phyloP scores from a whole-genome alignment of 2,329 filamentous ascomycete genomes.

The Lecanicillium sp. region DNA sequence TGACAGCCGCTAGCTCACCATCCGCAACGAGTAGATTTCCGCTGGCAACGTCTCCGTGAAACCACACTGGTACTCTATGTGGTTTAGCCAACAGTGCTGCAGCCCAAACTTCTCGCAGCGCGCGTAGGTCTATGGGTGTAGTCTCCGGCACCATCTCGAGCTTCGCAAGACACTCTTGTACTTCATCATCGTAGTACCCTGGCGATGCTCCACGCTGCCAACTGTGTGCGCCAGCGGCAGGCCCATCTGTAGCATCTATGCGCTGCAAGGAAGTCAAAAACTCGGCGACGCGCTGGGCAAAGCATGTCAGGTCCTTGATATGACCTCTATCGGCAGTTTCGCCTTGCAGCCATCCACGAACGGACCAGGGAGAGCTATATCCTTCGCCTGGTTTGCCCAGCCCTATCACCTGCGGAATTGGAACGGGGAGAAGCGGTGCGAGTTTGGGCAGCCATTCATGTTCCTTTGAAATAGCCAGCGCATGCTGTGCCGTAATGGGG shows the following conservation, averaged over 20 bases:
- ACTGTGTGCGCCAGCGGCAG: not conserved
- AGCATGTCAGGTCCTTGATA: not conserved
- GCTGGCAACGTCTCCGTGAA: not conserved
- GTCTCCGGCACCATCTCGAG: not conserved
- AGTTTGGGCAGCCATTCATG: not conserved
- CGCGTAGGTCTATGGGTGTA: not conserved
- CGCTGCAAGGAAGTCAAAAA: not conserved
- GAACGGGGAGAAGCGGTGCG: not conserved
- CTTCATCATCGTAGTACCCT: not conserved
- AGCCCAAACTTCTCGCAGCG: not conserved
- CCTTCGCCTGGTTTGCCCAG: not conserved
- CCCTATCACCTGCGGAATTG: not conserved
- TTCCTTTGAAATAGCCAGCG: not conserved
- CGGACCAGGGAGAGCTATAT: not conserved
- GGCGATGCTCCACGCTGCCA: not conserved
- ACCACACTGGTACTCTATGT: not conserved
- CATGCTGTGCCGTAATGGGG: not conserved
- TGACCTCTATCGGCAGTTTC: not conserved
- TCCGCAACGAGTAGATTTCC: not conserved
- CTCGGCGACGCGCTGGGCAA: not conserved
- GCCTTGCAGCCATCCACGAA: not conserved
- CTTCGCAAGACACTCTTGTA: not conserved
- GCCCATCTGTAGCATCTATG: not conserved
- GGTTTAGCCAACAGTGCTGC: not conserved
- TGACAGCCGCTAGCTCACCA: not conserved